Conservation (phyloP, 2,329 filamentous ascomycete genomes). For the Botrytis aclada region DNA sequence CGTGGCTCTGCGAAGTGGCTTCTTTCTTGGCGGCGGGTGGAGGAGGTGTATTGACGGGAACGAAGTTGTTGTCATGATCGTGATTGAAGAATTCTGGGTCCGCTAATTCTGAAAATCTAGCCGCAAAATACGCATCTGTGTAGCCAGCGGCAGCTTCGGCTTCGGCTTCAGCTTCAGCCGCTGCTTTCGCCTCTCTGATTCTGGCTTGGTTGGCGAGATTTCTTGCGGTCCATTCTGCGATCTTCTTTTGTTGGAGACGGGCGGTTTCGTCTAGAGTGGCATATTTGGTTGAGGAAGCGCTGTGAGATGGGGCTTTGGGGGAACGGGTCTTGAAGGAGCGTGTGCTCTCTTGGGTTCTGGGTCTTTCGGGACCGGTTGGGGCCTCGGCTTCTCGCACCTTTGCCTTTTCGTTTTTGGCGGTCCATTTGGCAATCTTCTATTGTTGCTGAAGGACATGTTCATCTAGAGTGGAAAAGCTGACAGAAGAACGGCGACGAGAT, state of each 20-base stretch:
- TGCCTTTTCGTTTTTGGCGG: background rate
- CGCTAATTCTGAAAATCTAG: background rate
- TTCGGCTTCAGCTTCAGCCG: background rate
- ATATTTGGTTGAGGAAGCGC: background rate
- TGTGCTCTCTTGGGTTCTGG: background rate
- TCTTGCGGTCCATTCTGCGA: background rate
- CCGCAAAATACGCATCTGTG: background rate
- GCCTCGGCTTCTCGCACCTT: background rate
- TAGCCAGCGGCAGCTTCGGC: background rate
- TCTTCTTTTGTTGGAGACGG: background rate
- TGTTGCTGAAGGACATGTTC: background rate
- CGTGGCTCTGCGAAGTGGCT: background rate
- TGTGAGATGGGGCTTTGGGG: background rate
- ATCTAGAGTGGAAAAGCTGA: background rate
- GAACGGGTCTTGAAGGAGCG: background rate
- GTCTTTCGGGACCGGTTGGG: accelerated
- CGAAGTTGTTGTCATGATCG: background rate
- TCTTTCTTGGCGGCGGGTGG: background rate
- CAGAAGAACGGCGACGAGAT: background rate
- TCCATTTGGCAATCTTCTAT: background rate
- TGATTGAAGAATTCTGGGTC: background rate
- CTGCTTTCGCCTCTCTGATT: background rate
- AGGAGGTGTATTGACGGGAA: background rate
- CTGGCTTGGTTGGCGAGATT: background rate
- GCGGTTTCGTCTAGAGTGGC: background rate